Evolutionary conservation across 164 flowering plant species (phyloP).

Genomic region (Cinnamomum chago): DNA sequence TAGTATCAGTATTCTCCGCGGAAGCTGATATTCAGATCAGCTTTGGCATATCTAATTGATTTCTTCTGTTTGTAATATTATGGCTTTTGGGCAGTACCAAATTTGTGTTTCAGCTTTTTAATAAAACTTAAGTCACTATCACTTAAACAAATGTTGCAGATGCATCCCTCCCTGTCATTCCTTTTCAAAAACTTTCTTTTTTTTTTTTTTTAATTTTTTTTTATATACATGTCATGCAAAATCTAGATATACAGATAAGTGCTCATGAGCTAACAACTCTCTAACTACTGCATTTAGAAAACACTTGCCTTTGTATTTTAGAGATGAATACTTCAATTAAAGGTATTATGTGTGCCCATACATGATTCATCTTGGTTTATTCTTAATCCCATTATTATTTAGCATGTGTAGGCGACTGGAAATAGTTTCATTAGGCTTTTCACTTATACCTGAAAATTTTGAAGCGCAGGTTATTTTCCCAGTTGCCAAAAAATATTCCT

Average conservation of each 20-base stretch:
- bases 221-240: neutral
- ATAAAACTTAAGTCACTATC: no score
- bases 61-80: no score
- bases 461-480: slow-evolving; percentile 62
- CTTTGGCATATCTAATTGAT: neutral
- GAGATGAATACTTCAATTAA: no score
- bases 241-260: neutral
- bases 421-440: neutral
- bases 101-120: no score
- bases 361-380: neutral
- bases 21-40: neutral
- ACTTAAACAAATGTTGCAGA: no score
- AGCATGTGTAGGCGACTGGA: neutral
- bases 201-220: no score
- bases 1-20: neutral
- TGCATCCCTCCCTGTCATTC: no score
- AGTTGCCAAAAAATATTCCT: slow-evolving; percentile 41
- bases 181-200: no score
- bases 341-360: neutral
- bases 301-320: no score
- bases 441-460: neutral
- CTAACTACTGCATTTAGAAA: no score
- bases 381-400: neutral
- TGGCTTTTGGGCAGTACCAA: no score
- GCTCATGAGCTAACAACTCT: no score